Evolutionary conservation across 2,329 filamentous ascomycete genomes (phyloP), one percentile per base, ranked within the genome.

Genomic region (Aureobasidium sp.): DNA sequence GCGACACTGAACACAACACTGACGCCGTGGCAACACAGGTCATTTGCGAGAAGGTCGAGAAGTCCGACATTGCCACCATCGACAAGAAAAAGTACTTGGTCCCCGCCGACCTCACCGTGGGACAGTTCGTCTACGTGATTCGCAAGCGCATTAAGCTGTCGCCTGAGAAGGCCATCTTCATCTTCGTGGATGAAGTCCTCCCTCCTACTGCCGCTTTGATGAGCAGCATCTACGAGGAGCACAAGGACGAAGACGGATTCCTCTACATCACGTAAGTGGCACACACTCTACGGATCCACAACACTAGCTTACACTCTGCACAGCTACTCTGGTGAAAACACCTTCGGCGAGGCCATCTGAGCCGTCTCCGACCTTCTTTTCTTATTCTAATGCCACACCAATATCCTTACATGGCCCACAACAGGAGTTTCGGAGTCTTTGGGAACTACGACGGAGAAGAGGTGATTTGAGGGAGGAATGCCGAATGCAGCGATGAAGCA

Each of bases 51-150:
- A 97, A 97, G 79, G 91, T 97, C 63, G 93, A 98, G 77, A 97
- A 96, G 78, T 94, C 88, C 58, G 93, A 98, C 70, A 98, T 98
- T 65, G 93, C 93, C 57, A 97, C 93, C 62, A 98, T 98, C 80
- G 93, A 98, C 77, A 98, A 98, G 85, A 98, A 98, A 84, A 98
- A 98, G 79, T 98, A 98, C 69, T 82, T 98, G 44, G 93, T 98
- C 24, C 93, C 93, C 12, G 90, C 93, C 63, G 93, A 98, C 70
- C 83, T 98, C 68, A 98, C 93, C 59, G 93, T 98, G 59, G 93
- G 93, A 66, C 93, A 98, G 84, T 96, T 98, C 70, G 93, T 98
- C 76, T 98, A 98, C 74, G 93, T 98, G 61, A 98, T 98, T 75
- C 90, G 93, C 72, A 98, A 98, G 83, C 87, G 93, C 68, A 98